These are phyloP conservation scores for Guillardia theta DNA, from an alignment of 78 protist species.

Conservation along the genomic window DNA sequence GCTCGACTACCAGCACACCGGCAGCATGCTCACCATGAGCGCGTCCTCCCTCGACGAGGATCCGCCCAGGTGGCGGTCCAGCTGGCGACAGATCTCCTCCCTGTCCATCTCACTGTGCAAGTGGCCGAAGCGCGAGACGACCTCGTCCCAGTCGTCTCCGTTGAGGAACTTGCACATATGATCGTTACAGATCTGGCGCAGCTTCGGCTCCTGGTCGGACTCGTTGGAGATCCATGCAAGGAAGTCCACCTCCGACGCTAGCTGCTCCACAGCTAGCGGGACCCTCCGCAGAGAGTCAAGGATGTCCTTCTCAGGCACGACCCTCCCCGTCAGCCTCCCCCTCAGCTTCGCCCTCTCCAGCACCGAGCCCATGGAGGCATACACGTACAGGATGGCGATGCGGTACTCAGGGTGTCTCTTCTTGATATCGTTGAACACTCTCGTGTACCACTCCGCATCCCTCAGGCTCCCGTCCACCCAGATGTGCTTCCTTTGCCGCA, in stretches of 20 bases:
- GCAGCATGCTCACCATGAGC: too few relatives aligned
- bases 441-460: not conserved
- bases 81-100: not conserved
- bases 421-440: not conserved
- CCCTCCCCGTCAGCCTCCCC: not conserved
- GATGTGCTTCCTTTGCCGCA: slow-evolving; percentile 10
- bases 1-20: too few relatives aligned
- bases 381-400: slow-evolving; percentile 42
- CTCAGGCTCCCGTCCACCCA: slow-evolving; percentile 51
- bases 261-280: not conserved
- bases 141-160: not conserved
- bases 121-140: not conserved
- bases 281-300: not conserved
- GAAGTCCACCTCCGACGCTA: not conserved
- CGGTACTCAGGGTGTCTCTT: slow-evolving; percentile 17
- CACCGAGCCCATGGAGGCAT: not conserved
- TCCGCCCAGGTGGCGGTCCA: not conserved
- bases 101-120: not conserved
- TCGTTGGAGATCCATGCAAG: not conserved
- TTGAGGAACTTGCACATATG: not conserved
- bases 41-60: too few relatives aligned
- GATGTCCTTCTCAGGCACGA: not conserved
- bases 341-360: too few relatives aligned
- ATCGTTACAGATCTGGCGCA: not conserved
- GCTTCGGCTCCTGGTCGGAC: not conserved